Conservation (phyloP, 139 green algal species). For the Closterium sp. region DNA sequence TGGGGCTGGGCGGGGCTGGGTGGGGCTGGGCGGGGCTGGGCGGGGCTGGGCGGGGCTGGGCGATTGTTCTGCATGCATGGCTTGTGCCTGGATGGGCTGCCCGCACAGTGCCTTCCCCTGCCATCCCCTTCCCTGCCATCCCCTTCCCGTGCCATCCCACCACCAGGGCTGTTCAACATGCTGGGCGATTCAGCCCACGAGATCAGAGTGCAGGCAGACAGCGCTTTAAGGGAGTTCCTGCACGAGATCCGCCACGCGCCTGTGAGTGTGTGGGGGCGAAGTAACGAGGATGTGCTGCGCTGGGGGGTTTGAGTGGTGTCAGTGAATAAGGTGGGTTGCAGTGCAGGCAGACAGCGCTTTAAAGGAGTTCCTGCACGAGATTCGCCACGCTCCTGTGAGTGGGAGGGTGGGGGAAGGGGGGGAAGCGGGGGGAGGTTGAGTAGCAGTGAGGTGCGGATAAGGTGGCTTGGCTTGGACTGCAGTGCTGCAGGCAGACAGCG, state of each 20-base stretch:
- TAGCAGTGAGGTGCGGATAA: slow-evolving; percentile 60
- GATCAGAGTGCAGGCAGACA: slow-evolving; percentile 65
- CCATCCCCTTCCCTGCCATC: not conserved
- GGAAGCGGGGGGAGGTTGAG: no score
- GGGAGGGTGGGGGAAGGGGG: no score
- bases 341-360: slow-evolving; percentile 63
- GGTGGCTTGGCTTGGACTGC: slow-evolving; percentile 13
- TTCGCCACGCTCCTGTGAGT: no score
- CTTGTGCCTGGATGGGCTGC: no score
- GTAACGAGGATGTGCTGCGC: no score
- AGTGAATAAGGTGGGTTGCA: slow-evolving; percentile 77
- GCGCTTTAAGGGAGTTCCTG: slow-evolving; percentile 62
- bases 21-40: no score
- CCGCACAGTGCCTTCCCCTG: no score
- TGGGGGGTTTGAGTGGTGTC: not conserved
- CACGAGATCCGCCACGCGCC: slow-evolving; percentile 44
- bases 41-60: no score
- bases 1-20: no score
- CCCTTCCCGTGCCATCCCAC: not conserved
- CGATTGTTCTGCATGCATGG: no score
- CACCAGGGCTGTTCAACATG: slow-evolving; percentile 77
- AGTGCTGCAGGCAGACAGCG: slow-evolving; percentile 57
- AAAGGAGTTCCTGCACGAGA: slow-evolving; percentile 53
- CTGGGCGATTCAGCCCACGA: slow-evolving; percentile 74
- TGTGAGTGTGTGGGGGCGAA: no score